These are phyloP conservation scores for Cupressus sempervirens DNA, from an alignment of 75 land plant species.

Conservation along the genomic window DNA sequence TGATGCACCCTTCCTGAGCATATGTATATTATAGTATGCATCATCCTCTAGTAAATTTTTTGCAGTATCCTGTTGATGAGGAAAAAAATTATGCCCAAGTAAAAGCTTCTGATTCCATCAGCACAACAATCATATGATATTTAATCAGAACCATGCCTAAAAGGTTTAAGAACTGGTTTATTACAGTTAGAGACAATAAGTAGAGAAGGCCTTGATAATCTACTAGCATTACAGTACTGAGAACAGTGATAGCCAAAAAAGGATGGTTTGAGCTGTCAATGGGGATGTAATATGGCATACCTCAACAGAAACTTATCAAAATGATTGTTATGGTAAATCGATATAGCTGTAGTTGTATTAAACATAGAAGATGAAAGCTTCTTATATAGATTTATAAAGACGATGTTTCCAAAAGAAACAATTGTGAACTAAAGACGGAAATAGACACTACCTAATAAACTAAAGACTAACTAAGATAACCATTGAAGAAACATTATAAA, in stretches of 20 bases:
- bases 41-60: constrained; percentile 93
- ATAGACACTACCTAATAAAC: no score
- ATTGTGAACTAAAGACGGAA: no score
- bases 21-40: constrained; percentile 66
- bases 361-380: no score
- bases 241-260: background rate
- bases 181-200: background rate
- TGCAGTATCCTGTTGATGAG: constrained; percentile 70
- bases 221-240: background rate
- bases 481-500: no score
- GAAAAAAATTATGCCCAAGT: background rate
- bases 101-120: background rate
- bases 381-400: no score
- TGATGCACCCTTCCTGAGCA: constrained; percentile 72
- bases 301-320: background rate
- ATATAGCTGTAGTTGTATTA: no score
- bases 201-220: background rate
- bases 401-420: no score
- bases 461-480: no score
- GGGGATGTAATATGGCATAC: background rate
- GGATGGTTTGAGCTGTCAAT: background rate
- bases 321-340: no score
- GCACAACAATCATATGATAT: background rate
- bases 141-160: background rate
- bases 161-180: background rate